A percentile compares a stretch with the other conserved stretches of the same genome.
Evolutionary conservation across 2,329 filamentous ascomycete genomes (phyloP).

Genomic region (Ophiognomonia clavigignenti-juglandacearum): DNA sequence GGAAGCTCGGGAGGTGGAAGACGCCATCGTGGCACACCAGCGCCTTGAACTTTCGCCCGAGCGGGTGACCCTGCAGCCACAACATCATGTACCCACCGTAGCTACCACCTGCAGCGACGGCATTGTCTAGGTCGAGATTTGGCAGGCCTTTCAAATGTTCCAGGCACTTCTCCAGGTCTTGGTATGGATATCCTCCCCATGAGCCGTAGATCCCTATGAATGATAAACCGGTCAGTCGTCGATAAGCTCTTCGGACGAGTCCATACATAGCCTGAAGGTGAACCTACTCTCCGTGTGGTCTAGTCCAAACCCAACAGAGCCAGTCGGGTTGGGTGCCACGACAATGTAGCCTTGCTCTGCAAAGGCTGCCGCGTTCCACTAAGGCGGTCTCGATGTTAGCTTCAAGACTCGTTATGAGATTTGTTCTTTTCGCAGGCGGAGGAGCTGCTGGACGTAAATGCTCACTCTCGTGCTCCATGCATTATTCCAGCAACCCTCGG

Average conservation of each 20-base stretch:
- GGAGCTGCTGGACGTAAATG: not conserved
- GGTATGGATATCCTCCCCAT: constrained; percentile 51
- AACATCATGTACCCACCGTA: constrained; percentile 60
- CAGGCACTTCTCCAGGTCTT: constrained; percentile 51
- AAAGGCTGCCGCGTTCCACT: constrained; percentile 52
- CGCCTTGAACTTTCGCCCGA: constrained; percentile 50
- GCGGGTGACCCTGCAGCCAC: constrained; percentile 50
- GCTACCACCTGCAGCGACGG: constrained; percentile 46
- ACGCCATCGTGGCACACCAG: constrained; percentile 50
- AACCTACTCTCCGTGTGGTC: constrained; percentile 25
- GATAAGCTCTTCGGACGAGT: not conserved
- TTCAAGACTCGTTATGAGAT: not conserved
- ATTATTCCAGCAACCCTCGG: constrained; percentile 46
- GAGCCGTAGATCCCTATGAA: constrained; percentile 37
- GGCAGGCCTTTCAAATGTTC: constrained; percentile 45
- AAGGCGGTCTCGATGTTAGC: constrained; percentile 5
- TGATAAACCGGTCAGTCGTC: constrained; percentile 17
- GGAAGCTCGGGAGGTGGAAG: constrained; percentile 27
- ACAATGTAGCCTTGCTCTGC: constrained; percentile 58
- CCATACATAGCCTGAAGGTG: not conserved
- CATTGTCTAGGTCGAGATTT: constrained; percentile 48
- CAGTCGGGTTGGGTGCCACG: constrained; percentile 54
- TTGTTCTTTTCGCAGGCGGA: not conserved
- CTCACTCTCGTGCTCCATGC: constrained; percentile 42
- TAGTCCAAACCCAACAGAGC: constrained; percentile 51